These are phyloP conservation scores for Dissophora ornata DNA, from an alignment of 192 early-diverging fungal species.

Conservation along the genomic window DNA sequence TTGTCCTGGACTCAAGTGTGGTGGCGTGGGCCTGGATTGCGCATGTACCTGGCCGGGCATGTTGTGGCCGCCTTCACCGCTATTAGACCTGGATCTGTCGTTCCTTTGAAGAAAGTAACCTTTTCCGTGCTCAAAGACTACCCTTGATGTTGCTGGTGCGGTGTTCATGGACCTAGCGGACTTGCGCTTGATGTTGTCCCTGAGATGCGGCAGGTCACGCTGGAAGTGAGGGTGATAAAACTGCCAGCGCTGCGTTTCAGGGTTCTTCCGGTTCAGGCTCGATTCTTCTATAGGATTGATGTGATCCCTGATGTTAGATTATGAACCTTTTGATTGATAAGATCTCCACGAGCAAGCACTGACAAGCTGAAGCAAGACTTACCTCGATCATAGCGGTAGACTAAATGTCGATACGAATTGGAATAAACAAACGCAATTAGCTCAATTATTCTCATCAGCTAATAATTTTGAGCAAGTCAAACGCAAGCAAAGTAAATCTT, in stretches of 20 bases:
- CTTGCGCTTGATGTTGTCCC: slow-evolving; percentile 79
- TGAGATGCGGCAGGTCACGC: slow-evolving; percentile 72
- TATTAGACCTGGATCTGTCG: slow-evolving; percentile 38
- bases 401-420: background rate
- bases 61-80: slow-evolving; percentile 27
- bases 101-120: slow-evolving; percentile 40
- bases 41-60: background rate
- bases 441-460: too few relatives aligned
- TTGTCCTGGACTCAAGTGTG: background rate
- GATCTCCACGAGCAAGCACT: too few relatives aligned
- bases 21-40: background rate
- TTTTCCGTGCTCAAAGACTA: slow-evolving; percentile 47
- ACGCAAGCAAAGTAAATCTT: slow-evolving; percentile 26
- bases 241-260: slow-evolving; percentile 84
- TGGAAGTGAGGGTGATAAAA: slow-evolving; percentile 89
- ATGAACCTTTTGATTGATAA: too few relatives aligned
- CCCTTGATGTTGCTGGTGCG: slow-evolving; percentile 29
- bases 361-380: background rate
- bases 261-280: slow-evolving; percentile 52
- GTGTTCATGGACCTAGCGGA: slow-evolving; percentile 41
- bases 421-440: too few relatives aligned
- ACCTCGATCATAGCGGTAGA: slow-evolving; percentile 50
- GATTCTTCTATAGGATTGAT: slow-evolving; percentile 54
- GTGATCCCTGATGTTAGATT: background rate
- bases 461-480: too few relatives aligned